These are phyloP conservation scores for Arthrobotrys musiformis DNA, from an alignment of 2,329 filamentous ascomycete genomes.

Conservation along the genomic window DNA sequence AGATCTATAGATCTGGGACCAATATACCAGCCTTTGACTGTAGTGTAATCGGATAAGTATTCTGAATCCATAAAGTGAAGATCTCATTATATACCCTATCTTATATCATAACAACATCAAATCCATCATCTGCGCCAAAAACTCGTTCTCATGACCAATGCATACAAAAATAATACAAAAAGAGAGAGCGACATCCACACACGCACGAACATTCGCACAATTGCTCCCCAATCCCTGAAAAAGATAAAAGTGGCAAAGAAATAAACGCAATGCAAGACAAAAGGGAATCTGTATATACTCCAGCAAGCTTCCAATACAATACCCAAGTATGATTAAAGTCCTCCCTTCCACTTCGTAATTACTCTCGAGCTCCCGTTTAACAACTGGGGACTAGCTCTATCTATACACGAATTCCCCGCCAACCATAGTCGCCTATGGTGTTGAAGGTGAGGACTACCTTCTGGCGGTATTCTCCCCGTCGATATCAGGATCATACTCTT, in stretches of 20 bases:
- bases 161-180: no score
- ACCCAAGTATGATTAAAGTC: slow-evolving; percentile 7
- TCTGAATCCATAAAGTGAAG: no score
- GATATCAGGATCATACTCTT: slow-evolving; percentile 49
- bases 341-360: background rate
- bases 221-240: background rate
- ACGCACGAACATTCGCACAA: background rate
- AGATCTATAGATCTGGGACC: no score
- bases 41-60: no score
- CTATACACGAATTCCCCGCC: background rate
- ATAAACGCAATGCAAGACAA: slow-evolving; percentile 15
- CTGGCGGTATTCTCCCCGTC: slow-evolving; percentile 30
- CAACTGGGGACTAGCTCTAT: no score
- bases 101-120: no score
- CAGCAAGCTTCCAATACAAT: slow-evolving; percentile 25
- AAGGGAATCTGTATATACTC: slow-evolving; percentile 25
- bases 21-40: no score
- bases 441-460: background rate
- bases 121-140: no score
- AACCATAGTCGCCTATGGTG: background rate
- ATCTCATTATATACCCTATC: no score
- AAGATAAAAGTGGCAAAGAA: background rate
- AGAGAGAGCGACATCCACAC: background rate
- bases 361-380: no score
- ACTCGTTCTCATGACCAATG: no score